Conservation (phyloP, 2,329 filamentous ascomycete species). For the Penicillium sp. region DNA sequence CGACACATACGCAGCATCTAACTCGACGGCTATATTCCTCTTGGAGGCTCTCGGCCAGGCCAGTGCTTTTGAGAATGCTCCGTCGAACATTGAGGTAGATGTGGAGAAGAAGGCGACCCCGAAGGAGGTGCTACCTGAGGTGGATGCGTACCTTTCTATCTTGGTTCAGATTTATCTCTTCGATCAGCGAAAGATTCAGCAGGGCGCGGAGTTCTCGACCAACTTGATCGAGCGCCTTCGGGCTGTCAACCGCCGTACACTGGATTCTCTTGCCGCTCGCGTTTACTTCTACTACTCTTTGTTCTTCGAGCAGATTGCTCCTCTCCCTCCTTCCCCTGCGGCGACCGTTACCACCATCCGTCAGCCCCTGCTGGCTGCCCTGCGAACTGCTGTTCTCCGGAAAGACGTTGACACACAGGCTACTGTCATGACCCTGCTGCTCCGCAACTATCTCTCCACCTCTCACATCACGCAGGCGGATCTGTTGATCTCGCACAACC, state of each 20-base stretch:
- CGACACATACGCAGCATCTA: conserved; percentile 72
- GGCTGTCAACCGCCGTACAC: conserved; percentile 83
- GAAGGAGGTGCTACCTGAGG: conserved; percentile 80
- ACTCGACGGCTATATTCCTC: conserved; percentile 66
- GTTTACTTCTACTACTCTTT: conserved; percentile 98
- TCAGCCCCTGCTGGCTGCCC: conserved; percentile 78
- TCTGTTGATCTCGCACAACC: conserved; percentile 89
- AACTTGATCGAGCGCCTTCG: conserved; percentile 82
- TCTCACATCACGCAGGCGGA: conserved; percentile 97
- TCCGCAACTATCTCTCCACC: conserved; percentile 93
- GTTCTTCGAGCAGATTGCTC: conserved; percentile 87
- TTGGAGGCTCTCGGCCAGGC: conserved; percentile 68
- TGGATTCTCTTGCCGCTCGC: conserved; percentile 90
- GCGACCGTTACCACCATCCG: conserved; percentile 85
- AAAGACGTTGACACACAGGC: conserved; percentile 98
- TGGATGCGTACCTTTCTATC: conserved; percentile 85
- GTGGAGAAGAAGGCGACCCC: conserved; percentile 60
- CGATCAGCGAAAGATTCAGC: conserved; percentile 76
- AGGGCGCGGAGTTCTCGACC: conserved; percentile 79
- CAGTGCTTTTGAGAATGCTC: conserved; percentile 60
- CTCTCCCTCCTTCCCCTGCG: conserved; percentile 82
- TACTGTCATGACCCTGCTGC: conserved; percentile 87
- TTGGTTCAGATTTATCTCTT: conserved; percentile 83
- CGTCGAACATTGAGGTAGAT: conserved; percentile 72
- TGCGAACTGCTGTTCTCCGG: conserved; percentile 90